A percentile compares a stretch with the other conserved stretches of the same genome.
Evolutionary conservation across 495 filamentous ascomycete species (phyloP).

Genomic region (Penicillium desertorum): DNA sequence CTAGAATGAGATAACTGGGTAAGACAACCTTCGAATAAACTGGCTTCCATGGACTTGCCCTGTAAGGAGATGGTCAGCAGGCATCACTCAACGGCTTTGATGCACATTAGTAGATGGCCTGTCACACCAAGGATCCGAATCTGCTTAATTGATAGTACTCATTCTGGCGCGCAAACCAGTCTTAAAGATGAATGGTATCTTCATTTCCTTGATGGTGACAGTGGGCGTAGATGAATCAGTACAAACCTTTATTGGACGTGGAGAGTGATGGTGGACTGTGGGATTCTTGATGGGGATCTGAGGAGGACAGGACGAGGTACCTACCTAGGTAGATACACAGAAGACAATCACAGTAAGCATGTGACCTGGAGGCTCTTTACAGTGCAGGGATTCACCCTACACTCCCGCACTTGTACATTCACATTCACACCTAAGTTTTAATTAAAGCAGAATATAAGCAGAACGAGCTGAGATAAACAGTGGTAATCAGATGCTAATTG

Average conservation of each 20-base stretch:
- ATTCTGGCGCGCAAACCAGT: slow-evolving; percentile 13
- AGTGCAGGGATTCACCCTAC: background rate
- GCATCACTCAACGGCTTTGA: background rate
- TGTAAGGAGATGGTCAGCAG: background rate
- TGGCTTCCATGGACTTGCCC: background rate
- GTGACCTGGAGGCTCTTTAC: slow-evolving; percentile 2
- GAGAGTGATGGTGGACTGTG: background rate
- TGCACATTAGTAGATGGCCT: background rate
- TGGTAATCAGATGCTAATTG: no score
- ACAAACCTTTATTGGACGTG: background rate
- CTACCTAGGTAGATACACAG: no score
- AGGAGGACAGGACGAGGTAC: background rate
- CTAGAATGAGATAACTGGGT: background rate
- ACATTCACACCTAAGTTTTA: no score
- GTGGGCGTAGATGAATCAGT: background rate
- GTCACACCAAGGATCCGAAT: slow-evolving; percentile 14
- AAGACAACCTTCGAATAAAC: background rate
- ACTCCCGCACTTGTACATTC: background rate
- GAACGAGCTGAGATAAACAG: no score
- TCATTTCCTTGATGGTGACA: slow-evolving; percentile 7
- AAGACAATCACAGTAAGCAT: background rate
- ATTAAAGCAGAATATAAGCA: no score
- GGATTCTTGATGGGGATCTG: background rate
- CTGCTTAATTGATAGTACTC: slow-evolving; percentile 23
- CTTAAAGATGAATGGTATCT: slow-evolving; percentile 23